Base-by-base conservation (phyloP, 2,329 filamentous ascomycete genomes). In the Colletotrichum camelliae region DNA sequence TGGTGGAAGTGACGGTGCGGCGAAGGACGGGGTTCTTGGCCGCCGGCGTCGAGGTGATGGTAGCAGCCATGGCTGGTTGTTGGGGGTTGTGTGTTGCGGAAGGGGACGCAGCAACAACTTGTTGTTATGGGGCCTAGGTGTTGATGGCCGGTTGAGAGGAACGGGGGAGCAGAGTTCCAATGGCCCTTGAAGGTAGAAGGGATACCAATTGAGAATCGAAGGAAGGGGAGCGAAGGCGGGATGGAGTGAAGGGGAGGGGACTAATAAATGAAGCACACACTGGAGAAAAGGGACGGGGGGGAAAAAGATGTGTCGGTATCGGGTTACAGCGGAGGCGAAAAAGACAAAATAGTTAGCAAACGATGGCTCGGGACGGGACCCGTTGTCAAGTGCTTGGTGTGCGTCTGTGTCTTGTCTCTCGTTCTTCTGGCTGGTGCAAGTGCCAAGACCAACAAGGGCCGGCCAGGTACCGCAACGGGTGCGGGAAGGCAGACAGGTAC, bases 11-110 rank as follows among this genome's bases (percentile, higher is more conserved):
- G 77, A 85, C 81, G 70, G 88, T 89, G 73, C 90, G 87, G 80
- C 88, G 87, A 69, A 90, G 84, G 70, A 85, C 84, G 65, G 86
- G 85, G 81, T 86, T 84, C 80, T 83, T 86, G 80, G 84, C 84
- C 73, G 86, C 81, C 77, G 85, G 79, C 81, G 85, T 83, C 77
- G 88, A 85, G 74, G 87, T 81, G 64, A 83, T 84, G 77, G 86
- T 80, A 74, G 88, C 83, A 80, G 89, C 85, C 90, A 91, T 91
- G 74, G 76, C 81, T 61, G 31, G 5, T 60, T n/a, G 18, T 78
- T 43, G 31, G n/a, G 61, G 58, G 57, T 33, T 55, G 67, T 37
- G 31, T 71, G 61, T 39, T 57, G 48, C 48, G 52, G 58, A n/a
- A 64, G 57, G 39, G 43, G 24, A 52, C 27, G 60, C 31, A 43